phyloP scores from a whole-genome alignment of 2,329 filamentous ascomycete species.

The Juglanconis oblonga region DNA sequence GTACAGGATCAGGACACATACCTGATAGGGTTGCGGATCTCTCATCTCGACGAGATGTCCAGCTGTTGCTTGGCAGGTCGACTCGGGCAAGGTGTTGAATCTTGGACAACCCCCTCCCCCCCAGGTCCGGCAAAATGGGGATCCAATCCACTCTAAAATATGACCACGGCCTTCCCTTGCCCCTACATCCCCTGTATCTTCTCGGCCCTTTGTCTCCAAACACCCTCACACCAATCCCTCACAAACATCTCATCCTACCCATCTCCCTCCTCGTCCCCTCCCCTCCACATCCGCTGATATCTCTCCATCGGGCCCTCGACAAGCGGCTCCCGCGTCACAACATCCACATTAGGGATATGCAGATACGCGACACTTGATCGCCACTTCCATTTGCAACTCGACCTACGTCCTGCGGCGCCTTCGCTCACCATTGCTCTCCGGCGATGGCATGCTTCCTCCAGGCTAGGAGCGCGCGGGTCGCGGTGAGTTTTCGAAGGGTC shows the following conservation, averaged over 20 bases:
- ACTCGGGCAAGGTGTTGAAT: not conserved
- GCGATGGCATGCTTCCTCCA: not conserved
- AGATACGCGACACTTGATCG: conserved; percentile 1
- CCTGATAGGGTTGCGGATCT: not conserved
- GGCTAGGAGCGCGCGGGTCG: not conserved
- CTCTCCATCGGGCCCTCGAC: not conserved
- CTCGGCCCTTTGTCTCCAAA: not conserved
- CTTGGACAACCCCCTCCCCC: not conserved
- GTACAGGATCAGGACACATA: too few relatives aligned
- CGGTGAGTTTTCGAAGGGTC: not conserved
- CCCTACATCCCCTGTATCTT: not conserved
- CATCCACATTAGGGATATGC: conserved; percentile 5
- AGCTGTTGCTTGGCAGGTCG: too few relatives aligned
- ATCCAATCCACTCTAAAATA: too few relatives aligned
- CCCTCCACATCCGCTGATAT: not conserved
- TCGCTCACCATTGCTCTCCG: not conserved
- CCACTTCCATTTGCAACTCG: conserved; percentile 5
- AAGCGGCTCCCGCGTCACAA: conserved; percentile 1
- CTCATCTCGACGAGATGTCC: not conserved
- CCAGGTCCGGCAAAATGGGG: not conserved
- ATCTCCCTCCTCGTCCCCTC: not conserved
- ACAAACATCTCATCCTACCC: not conserved
- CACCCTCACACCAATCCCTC: not conserved
- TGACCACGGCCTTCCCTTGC: too few relatives aligned
- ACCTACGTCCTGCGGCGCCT: not conserved